Conservation (phyloP, 225 moss, liverwort and hornwort species). For the Climacium dendroides region DNA sequence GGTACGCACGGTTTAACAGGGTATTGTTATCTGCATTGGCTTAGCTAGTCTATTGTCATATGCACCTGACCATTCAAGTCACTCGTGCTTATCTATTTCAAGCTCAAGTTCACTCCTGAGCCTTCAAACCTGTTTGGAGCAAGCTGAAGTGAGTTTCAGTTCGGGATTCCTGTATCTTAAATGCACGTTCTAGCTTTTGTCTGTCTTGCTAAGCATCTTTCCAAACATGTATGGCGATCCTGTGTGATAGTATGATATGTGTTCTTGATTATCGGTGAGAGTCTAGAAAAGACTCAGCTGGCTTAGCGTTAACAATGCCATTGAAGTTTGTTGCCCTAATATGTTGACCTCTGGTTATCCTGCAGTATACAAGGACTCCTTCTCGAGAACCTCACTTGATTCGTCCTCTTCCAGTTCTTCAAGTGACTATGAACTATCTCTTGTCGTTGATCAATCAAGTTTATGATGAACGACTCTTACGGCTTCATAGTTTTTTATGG, state of each 20-base stretch:
- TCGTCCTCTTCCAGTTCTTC: slow-evolving; percentile 76
- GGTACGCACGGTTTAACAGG: slow-evolving; percentile 17
- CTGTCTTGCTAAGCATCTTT: not conserved
- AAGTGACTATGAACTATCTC: slow-evolving; percentile 63
- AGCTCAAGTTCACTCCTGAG: not conserved
- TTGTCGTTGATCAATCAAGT: slow-evolving; percentile 59
- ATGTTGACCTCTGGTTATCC: not conserved
- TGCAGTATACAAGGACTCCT: slow-evolving; percentile 94
- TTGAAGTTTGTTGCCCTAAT: not conserved
- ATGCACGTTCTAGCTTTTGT: not conserved
- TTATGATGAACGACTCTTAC: slow-evolving; percentile 78
- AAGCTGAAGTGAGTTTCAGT: not conserved
- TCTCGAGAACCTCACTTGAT: slow-evolving; percentile 84
- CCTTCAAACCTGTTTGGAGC: not conserved
- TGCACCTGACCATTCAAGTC: not conserved
- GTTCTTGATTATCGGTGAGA: not conserved
- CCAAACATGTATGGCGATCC: not conserved
- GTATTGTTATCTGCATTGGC: not conserved
- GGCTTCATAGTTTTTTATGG: slow-evolving; percentile 90
- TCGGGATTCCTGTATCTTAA: not conserved
- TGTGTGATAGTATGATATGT: not conserved
- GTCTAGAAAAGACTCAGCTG: not conserved
- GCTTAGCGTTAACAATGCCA: not conserved
- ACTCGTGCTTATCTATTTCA: not conserved
- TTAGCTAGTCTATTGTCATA: not conserved